Evolutionary conservation across 495 filamentous ascomycete genomes (phyloP).

Genomic region (Pseudevernia furfuracea): DNA sequence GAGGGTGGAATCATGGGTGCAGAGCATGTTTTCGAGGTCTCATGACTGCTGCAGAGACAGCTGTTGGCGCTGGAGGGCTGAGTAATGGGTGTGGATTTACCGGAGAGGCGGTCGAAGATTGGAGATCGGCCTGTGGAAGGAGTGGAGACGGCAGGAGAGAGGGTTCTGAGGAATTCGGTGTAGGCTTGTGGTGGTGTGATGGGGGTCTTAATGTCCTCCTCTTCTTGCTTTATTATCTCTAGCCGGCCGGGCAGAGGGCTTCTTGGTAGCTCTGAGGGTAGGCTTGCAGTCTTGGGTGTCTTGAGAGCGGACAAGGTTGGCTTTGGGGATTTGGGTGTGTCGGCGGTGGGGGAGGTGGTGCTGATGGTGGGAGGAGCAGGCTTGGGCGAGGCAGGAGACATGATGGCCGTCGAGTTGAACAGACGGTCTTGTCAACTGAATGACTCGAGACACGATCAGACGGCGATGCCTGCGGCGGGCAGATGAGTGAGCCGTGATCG

Average conservation of each 20-base stretch:
- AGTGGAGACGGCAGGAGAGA: constrained; percentile 57
- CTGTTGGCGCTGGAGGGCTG: constrained; percentile 37
- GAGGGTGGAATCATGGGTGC: constrained; percentile 35
- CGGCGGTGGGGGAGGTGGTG: constrained; percentile 17
- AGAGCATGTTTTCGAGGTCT: constrained; percentile 22
- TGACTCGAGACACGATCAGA: constrained; percentile 19
- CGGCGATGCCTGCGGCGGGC: constrained; percentile 24
- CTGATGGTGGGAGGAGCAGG: constrained; percentile 9
- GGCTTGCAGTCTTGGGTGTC: constrained; percentile 68
- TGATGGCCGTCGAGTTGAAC: constrained; percentile 17
- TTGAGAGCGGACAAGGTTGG: constrained; percentile 63
- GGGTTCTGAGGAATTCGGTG: constrained; percentile 78
- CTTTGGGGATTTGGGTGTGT: constrained; percentile 37
- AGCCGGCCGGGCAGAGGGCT: constrained; percentile 35
- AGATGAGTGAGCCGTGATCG: constrained; percentile 26
- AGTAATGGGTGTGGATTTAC: constrained; percentile 34
- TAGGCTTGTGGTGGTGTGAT: constrained; percentile 91
- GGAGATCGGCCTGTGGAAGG: constrained; percentile 35
- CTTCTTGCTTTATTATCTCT: constrained; percentile 44
- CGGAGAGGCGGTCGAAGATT: constrained; percentile 31
- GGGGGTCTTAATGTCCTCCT: constrained; percentile 57
- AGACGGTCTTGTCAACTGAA: constrained; percentile 20
- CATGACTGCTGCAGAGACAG: constrained; percentile 28
- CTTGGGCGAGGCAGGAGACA: constrained; percentile 21
- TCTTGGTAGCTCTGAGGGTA: constrained; percentile 65